Conservation (phyloP, 345 rosid species). For the Salix dunnii region DNA sequence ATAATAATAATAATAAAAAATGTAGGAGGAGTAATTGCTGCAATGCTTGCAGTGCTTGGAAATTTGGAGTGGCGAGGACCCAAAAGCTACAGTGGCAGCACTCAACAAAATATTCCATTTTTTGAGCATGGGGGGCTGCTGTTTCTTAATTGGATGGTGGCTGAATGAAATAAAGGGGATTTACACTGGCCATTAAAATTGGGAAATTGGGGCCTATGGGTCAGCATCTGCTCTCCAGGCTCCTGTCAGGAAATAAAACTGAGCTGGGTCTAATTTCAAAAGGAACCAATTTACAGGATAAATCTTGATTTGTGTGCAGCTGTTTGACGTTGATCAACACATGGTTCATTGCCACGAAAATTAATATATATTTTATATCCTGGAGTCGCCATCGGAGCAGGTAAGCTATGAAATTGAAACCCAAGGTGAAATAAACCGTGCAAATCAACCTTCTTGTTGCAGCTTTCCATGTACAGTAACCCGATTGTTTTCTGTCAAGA, state of each 20-base stretch:
- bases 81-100: neutral
- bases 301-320: neutral
- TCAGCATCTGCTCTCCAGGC: neutral
- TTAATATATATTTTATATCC: neutral
- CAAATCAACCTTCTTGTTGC: neutral
- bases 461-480: neutral
- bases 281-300: neutral
- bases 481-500: too few species aligned
- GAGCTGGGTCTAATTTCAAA: neutral
- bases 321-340: neutral
- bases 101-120: neutral
- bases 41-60: neutral
- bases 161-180: conserved; percentile 14
- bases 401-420: neutral
- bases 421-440: neutral
- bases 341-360: neutral
- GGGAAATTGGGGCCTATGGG: conserved; percentile 10
- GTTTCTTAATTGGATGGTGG: conserved; percentile 20
- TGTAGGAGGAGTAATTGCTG: neutral
- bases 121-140: neutral
- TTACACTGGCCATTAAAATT: conserved; percentile 10
- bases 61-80: neutral
- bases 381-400: neutral
- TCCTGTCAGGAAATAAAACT: neutral
- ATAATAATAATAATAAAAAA: too few species aligned